phyloP scores from a whole-genome alignment of 2,329 filamentous ascomycete species.

The Xylaria sp. region DNA sequence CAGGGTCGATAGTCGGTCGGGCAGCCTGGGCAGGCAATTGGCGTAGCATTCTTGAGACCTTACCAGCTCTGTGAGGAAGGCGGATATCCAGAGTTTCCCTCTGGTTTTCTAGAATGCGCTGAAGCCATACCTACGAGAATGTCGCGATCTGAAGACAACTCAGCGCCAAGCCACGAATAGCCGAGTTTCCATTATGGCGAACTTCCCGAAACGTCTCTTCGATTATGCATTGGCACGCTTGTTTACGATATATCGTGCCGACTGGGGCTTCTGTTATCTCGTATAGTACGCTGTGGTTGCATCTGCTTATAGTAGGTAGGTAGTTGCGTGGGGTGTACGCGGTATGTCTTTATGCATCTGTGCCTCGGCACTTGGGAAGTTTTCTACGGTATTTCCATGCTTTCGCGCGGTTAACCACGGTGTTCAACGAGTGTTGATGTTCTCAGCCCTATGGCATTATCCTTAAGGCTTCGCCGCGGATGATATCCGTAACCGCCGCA shows the following conservation, averaged over 20 bases:
- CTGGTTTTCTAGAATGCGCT: conserved; percentile 19
- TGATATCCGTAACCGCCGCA: neutral
- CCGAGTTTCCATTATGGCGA: conserved; percentile 28
- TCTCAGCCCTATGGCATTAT: conserved; percentile 29
- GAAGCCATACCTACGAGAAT: conserved; percentile 26
- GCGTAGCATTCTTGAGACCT: conserved; percentile 15
- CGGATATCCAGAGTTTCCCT: conserved; percentile 1
- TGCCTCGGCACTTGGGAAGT: conserved; percentile 27
- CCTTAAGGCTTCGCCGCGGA: neutral
- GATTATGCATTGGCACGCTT: conserved; percentile 7
- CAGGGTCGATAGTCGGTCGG: conserved; percentile 10
- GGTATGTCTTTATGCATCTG: conserved; percentile 14
- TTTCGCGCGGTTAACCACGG: conserved; percentile 14
- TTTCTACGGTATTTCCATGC: neutral
- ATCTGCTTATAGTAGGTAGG: conserved; percentile 6
- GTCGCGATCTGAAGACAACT: conserved; percentile 30
- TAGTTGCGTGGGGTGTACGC: conserved; percentile 8
- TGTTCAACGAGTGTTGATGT: neutral
- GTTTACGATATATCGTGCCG: conserved; percentile 24
- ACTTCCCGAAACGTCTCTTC: conserved; percentile 24
- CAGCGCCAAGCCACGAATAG: conserved; percentile 27
- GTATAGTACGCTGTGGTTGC: conserved; percentile 9
- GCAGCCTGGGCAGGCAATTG: conserved; percentile 5
- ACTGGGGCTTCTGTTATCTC: conserved; percentile 28
- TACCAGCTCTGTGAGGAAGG: conserved; percentile 27